Base-by-base conservation (phyloP, 2,329 filamentous ascomycete species). In the Dichotomopilus funicola region DNA sequence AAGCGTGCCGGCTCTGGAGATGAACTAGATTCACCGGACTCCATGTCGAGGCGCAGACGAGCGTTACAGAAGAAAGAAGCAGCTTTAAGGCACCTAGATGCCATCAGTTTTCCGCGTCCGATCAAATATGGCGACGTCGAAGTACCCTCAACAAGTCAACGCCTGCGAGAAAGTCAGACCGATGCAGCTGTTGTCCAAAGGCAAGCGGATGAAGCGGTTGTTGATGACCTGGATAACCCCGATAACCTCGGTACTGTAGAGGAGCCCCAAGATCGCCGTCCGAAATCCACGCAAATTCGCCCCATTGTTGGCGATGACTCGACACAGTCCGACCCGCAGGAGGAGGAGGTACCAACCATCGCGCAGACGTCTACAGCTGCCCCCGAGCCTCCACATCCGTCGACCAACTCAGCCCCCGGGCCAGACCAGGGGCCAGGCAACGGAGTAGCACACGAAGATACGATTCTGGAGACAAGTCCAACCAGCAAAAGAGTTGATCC, bases 11-110 rank as follows among this genome's bases (percentile, higher is more conserved):
- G 57, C 13, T 64, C 64, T 2, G 67, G 65, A 3, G 62, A 69
- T n/a, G 61, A 64, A 1, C 60, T 67, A 1, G 65, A 65, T 0
- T 69, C 69, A 1, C 69, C 70, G 10, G 71, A 73, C 33, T 68
- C 55, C 5, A 54, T 69, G 2, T 68, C 70, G n/a, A 70, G 74
- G 10, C 69, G 66, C 6, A 70, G 68, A 33, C 69, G 64, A 38
- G 73, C 69, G 3, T 70, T 70, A 12, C 62, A 62, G 42, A 76
- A 70, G 52, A 70, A 72, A 38, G 70, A 73, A 1, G 66, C 70
- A 27, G 75, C 73, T 3, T 67, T 71, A 1, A 68, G 71, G 57
- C 68, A 73, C 37, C 68, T 79, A 56, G 70, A 68, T 1, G 69
- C 66, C 9, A 73, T 78, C n/a, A 71, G 66, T 51, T 67, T 77